Base-by-base conservation (phyloP, 768 basidiomycete genomes). In the Sporobolomyces roseus region DNA sequence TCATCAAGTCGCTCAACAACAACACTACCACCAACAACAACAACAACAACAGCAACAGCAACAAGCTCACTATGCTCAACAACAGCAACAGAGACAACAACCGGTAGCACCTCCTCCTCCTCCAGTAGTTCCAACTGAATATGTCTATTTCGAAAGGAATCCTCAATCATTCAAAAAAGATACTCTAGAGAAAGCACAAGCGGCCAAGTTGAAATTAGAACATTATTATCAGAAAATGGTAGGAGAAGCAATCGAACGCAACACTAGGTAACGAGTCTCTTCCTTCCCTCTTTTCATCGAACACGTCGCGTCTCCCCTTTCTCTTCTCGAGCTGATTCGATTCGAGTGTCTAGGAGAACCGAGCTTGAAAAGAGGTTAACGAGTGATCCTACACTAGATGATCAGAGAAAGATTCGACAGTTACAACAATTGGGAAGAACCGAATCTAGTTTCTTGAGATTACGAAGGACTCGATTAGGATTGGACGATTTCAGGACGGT, bases 161-260 rank as follows among this genome's bases (percentile, higher is more conserved):
- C 84, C 87, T 3, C 78, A 81, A 56, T 85, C 84, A 43, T 91
- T 94, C 79, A 88, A 89, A 9, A 87, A 90, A 61, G 86, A 88
- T 68, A 87, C 90, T 21, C 78, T 87, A 71, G 87, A 91, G 50
- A 87, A 76, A 68, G 68, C 73, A 0, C 69, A 72, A 88, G 85
- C 85, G 46, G 93, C 93, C 3, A 93, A 96, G 79, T 82, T 97
- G 80, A 96, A 94, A 80, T 84, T 98, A 60, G 96, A 98, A 80
- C 88, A 93, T 77, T 96, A 87, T 78, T 99, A 97, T 81, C 96
- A 97, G 79, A 87, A 96, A 46, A 91, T 91, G 1, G 96, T 99
- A 48, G 93, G 97, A 78, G 85, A 89, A 51, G 94, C 94, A 17
- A 90, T 99, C 52, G 93, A 93, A 77, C 83, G 96, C 60, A 97